Evolutionary conservation across 345 rosid species (phyloP).

Genomic region (Pistacia vera): DNA sequence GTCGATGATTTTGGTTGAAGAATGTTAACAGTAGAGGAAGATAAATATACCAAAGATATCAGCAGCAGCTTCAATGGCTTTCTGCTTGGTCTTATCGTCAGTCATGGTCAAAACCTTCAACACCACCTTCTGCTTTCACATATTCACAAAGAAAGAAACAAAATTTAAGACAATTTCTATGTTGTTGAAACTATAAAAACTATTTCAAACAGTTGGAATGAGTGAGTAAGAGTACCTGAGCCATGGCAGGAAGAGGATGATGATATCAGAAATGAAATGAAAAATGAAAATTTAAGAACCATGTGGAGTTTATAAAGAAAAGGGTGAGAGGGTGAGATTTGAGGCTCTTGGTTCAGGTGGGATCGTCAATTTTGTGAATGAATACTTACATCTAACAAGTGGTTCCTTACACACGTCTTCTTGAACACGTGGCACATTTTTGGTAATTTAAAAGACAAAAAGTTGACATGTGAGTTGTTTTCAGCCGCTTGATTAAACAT

Average conservation of each 20-base stretch:
- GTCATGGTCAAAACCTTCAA: slow-evolving; percentile 90
- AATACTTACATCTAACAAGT: background rate
- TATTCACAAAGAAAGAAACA: background rate
- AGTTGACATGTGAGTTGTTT: background rate
- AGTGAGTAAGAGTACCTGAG: slow-evolving; percentile 52
- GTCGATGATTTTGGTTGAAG: background rate
- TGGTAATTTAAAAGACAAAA: background rate
- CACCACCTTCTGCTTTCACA: slow-evolving; percentile 62
- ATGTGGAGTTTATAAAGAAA: background rate
- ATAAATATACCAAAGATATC: slow-evolving; percentile 62
- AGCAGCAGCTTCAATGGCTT: slow-evolving; percentile 90
- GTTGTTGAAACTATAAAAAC: background rate
- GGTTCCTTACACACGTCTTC: background rate
- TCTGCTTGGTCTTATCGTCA: slow-evolving; percentile 87
- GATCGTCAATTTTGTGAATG: background rate
- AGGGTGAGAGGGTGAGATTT: background rate
- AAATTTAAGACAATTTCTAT: background rate
- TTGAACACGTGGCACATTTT: slow-evolving; percentile 2
- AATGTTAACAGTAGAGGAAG: background rate
- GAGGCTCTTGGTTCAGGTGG: background rate
- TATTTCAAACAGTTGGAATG: background rate
- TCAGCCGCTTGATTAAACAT: slow-evolving; percentile 2
- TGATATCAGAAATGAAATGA: background rate
- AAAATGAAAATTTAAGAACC: background rate
- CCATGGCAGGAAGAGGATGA: slow-evolving; percentile 35